Evolutionary conservation across 345 rosid genomes (phyloP), one percentile per base, ranked within the genome.

Genomic region (Pistacia vera): DNA sequence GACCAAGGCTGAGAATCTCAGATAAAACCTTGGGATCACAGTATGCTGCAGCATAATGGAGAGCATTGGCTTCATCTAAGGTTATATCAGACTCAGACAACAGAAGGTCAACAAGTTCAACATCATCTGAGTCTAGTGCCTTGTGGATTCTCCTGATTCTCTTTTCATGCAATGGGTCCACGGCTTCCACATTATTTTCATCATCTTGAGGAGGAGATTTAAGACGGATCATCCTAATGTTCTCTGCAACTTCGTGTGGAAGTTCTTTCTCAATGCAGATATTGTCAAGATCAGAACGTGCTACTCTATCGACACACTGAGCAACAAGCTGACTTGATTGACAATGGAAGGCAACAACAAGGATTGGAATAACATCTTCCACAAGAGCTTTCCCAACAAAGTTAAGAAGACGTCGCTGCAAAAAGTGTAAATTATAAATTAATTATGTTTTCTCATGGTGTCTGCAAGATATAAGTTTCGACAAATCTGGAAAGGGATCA

Each of bases 121-220:
- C 83, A 86, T 96, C 99, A 71, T 96, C 99, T 0, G 97, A 93
- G 80, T 96, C 99, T 44, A 96, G 83, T 71, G 99, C 98, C 84
- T 84, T 96, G 64, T 86, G 95, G 76, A 96, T 90, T 81, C 93
- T 92, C 85, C 82, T 83, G 17, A 86, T 83, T 82, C 93, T 87
- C 86, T 93, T 95, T 76, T 86, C 83, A 3, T 11, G 89, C 71
- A 85, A 36, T 57, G 88, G 90, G 75, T 69, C 91, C 17, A 62
- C 73, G 41, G 65, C 85, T 1, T 25, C 79, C 7, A 17, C 49
- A 60, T 72, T 75, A 54, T 77, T 16, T 4, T 86, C 93, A 63
- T 81, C 89, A 7, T 81, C 86, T 60, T 81, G 69, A 20, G 75
- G 76, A 78, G 75, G 76, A 78, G 81, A 81, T 76, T 87, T 88